A percentile compares a stretch with the other conserved stretches of the same genome.
phyloP scores from a whole-genome alignment of 495 filamentous ascomycete species.

The Neurospora sp. region DNA sequence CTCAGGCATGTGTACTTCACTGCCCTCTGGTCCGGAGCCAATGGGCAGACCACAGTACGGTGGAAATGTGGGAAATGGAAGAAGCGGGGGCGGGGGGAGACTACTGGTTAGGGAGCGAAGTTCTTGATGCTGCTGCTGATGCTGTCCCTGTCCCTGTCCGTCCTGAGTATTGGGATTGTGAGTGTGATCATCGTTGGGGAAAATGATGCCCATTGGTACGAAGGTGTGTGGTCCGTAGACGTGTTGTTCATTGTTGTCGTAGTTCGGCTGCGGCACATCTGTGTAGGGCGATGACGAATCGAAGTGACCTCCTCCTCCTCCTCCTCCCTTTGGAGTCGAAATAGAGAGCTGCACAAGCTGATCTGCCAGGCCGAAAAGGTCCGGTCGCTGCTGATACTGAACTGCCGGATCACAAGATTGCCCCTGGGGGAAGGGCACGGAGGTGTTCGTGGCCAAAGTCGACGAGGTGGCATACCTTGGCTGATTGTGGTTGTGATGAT shows the following conservation, averaged over 20 bases:
- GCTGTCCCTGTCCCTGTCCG: neutral
- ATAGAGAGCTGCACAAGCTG: neutral
- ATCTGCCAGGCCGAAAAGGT: neutral
- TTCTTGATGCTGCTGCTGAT: neutral
- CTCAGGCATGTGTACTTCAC: slow-evolving; percentile 10
- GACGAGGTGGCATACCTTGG: neutral
- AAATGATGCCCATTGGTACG: neutral
- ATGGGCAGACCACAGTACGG: slow-evolving; percentile 25
- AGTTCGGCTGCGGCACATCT: neutral
- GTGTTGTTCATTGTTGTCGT: neutral
- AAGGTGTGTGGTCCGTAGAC: neutral
- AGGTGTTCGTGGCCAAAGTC: neutral
- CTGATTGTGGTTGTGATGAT: neutral
- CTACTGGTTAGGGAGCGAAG: neutral
- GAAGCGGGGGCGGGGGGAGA: neutral
- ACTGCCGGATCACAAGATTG: neutral
- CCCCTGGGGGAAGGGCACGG: neutral
- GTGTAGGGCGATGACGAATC: neutral
- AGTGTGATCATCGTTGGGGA: neutral
- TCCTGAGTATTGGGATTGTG: neutral
- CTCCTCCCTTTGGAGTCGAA: neutral
- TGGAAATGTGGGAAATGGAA: neutral
- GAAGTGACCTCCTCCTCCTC: too few species aligned
- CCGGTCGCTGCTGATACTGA: neutral
- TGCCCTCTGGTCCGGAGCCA: slow-evolving; percentile 32